Evolutionary conservation across 1,284 basidiomycete genomes (phyloP).

Genomic region (Cutaneotrichosporon sp.): DNA sequence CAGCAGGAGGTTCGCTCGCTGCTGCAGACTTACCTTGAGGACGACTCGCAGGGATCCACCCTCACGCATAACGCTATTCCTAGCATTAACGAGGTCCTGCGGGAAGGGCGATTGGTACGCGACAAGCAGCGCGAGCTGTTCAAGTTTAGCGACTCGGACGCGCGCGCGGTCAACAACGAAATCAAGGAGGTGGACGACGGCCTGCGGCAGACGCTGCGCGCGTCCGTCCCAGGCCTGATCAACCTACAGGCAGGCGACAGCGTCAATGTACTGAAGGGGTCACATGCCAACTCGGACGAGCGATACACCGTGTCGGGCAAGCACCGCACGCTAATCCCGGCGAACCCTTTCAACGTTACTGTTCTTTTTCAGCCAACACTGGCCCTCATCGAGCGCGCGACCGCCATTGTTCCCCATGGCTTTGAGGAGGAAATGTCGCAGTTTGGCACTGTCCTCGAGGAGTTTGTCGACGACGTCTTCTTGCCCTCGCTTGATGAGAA

Average conservation of each 20-base stretch:
- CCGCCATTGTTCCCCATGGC: constrained; percentile 67
- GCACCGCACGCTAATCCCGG: constrained; percentile 78
- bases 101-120: constrained; percentile 70
- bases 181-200: constrained; percentile 78
- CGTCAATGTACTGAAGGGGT: constrained; percentile 50
- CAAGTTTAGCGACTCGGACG: constrained; percentile 81
- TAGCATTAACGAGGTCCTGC: constrained; percentile 89
- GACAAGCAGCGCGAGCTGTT: constrained; percentile 75
- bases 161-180: constrained; percentile 61
- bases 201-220: constrained; percentile 73
- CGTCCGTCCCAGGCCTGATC: constrained; percentile 90
- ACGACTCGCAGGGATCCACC: constrained; percentile 72
- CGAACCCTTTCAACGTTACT: constrained; percentile 92
- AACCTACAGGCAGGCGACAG: constrained; percentile 54
- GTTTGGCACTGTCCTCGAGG: constrained; percentile 68
- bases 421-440: constrained; percentile 60
- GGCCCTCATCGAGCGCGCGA: constrained; percentile 67
- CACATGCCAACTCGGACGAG: constrained; percentile 54
- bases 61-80: constrained; percentile 78
- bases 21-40: constrained; percentile 85
- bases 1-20: constrained; percentile 84
- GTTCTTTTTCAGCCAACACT: constrained; percentile 91
- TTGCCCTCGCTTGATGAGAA: constrained; percentile 94
- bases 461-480: constrained; percentile 90
- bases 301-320: constrained; percentile 62